Evolutionary conservation across 495 filamentous ascomycete species (phyloP).

Genomic region (Penicillium arizonense): DNA sequence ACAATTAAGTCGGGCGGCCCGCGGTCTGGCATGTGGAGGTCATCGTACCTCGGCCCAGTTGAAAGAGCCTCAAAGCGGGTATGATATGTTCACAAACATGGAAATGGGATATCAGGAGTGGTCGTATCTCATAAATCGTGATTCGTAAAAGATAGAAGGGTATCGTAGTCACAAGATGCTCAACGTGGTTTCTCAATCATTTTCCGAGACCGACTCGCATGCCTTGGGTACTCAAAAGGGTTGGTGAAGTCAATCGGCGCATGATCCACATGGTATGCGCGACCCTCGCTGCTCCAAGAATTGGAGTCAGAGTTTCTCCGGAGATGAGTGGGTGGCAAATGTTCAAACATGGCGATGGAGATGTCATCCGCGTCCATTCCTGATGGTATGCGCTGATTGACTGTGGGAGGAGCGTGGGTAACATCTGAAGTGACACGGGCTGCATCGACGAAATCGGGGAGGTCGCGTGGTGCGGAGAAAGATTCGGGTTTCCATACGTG

Average conservation of each 20-base stretch:
- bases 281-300: constrained; percentile 35
- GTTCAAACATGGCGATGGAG: constrained; percentile 47
- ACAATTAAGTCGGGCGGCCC: no score
- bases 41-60: no score
- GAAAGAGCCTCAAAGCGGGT: no score
- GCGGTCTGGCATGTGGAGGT: no score
- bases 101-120: constrained; percentile 9
- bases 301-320: constrained; percentile 29
- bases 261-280: constrained; percentile 22
- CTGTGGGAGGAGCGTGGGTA: constrained; percentile 34
- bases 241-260: constrained; percentile 29
- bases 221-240: constrained; percentile 15
- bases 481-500: constrained; percentile 43
- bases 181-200: constrained; percentile 14
- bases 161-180: background rate
- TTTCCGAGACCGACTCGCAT: background rate
- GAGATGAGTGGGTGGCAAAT: constrained; percentile 17
- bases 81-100: background rate
- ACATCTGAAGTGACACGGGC: constrained; percentile 43
- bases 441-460: constrained; percentile 48
- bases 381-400: constrained; percentile 20
- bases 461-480: constrained; percentile 22
- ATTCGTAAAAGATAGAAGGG: constrained; percentile 14
- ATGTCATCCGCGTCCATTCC: constrained; percentile 42
- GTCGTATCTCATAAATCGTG: constrained; percentile 23